Evolutionary conservation across 148 eudicot species (phyloP).

Genomic region (Amaranthus cruentus): DNA sequence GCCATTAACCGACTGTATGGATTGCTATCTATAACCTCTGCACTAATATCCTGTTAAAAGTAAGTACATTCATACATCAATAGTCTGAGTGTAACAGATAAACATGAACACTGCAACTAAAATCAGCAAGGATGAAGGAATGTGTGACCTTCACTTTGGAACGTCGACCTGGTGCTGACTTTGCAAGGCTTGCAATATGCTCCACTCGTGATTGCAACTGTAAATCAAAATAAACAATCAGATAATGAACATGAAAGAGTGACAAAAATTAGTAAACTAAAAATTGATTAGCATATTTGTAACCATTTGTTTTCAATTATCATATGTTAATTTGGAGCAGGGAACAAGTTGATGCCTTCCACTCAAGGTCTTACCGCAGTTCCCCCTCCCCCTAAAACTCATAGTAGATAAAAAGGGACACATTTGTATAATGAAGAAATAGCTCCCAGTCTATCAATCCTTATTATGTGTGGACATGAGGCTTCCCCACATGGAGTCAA

Average conservation of each 20-base stretch:
- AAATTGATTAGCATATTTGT: not conserved
- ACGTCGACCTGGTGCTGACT: constrained; percentile 51
- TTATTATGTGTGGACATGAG: too few species aligned
- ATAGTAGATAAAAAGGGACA: too few species aligned
- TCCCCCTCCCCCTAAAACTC: too few species aligned
- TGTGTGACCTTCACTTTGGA: constrained; percentile 69
- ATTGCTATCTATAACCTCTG: constrained; percentile 94
- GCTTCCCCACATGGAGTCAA: too few species aligned
- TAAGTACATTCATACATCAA: constrained; percentile 17
- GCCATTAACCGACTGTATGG: constrained; percentile 99
- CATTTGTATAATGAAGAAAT: too few species aligned
- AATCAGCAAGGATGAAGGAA: not conserved
- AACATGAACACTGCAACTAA: constrained; percentile 6
- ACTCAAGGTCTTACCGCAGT: too few species aligned
- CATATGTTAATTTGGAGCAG: not conserved
- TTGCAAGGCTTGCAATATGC: constrained; percentile 51
- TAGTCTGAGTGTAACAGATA: not conserved
- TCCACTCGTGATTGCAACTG: constrained; percentile 60
- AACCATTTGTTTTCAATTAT: not conserved
- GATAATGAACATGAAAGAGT: not conserved
- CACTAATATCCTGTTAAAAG: constrained; percentile 81
- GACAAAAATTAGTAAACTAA: not conserved
- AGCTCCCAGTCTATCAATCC: too few species aligned
- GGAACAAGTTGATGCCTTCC: not conserved
- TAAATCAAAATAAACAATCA: not conserved